These are phyloP conservation scores for Albizia julibrissin DNA, from an alignment of 306 rosid genomes.

Conservation along the genomic window DNA sequence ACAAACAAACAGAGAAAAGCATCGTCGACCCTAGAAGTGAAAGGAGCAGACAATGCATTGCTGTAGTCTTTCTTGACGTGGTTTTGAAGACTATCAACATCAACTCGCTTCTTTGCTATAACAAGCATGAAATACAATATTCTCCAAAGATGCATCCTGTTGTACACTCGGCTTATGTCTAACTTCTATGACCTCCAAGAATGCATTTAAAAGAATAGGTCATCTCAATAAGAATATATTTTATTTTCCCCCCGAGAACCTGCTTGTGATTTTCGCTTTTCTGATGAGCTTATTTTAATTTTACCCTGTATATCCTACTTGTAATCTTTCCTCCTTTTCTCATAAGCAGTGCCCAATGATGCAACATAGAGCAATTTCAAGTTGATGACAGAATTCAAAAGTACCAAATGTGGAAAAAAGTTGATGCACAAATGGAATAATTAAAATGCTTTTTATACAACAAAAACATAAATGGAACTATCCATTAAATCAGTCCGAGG, in stretches of 20 bases:
- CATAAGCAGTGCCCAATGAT: conserved; percentile 11
- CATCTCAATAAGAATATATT: conserved; percentile 10
- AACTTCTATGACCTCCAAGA: background rate
- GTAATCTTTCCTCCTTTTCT: conserved; percentile 9
- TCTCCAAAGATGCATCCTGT: conserved; percentile 1
- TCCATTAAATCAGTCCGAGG: conserved; percentile 35
- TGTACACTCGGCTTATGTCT: background rate
- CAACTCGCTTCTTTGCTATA: background rate
- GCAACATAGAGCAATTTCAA: conserved; percentile 21
- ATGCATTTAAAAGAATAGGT: background rate
- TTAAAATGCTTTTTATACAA: conserved; percentile 23
- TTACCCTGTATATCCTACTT: background rate
- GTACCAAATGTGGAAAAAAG: conserved; percentile 2
- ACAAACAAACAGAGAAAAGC: background rate
- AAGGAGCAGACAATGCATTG: background rate
- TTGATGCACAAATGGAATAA: conserved; percentile 30
- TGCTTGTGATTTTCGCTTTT: background rate
- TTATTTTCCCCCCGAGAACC: background rate
- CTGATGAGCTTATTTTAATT: background rate
- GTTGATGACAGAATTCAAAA: conserved; percentile 18
- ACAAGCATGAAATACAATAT: background rate
- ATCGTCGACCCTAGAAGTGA: background rate
- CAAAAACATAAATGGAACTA: conserved; percentile 22
- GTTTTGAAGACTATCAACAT: conserved; percentile 1
- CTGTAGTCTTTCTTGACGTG: background rate